phyloP scores from a whole-genome alignment of 2,329 filamentous ascomycete species.

The Leptosphaerulina australis region DNA sequence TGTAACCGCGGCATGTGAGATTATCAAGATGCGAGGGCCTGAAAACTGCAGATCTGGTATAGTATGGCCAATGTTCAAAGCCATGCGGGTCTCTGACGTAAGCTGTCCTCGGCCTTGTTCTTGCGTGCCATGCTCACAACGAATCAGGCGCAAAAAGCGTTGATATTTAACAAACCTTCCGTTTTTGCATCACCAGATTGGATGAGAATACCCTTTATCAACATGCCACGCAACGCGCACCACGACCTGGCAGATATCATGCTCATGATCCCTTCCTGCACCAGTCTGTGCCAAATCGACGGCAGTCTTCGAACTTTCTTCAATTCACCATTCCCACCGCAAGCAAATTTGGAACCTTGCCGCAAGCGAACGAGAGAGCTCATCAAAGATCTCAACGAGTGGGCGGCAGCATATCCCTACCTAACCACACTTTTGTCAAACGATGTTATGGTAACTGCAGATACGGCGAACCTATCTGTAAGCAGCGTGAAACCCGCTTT shows the following conservation, averaged over 20 bases:
- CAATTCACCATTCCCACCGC: conserved; percentile 18
- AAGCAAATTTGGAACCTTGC: conserved; percentile 21
- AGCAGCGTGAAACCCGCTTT: conserved; percentile 4
- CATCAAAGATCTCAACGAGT: conserved; percentile 25
- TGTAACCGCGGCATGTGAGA: conserved; percentile 33
- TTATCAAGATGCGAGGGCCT: conserved; percentile 42
- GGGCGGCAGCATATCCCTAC: conserved; percentile 31
- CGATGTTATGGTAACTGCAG: conserved; percentile 11
- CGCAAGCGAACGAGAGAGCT: conserved; percentile 24
- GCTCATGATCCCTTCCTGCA: conserved; percentile 36
- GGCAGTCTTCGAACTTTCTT: conserved; percentile 34
- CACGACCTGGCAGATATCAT: conserved; percentile 36
- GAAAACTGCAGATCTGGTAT: conserved; percentile 32
- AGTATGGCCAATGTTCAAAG: conserved; percentile 37
- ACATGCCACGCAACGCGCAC: conserved; percentile 32
- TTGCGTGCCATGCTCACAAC: conserved; percentile 11
- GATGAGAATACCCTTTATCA: conserved; percentile 39
- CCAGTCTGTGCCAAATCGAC: conserved; percentile 17
- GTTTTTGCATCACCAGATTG: conserved; percentile 35
- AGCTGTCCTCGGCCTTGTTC: not conserved
- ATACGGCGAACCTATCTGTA: conserved; percentile 19
- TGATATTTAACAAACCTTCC: conserved; percentile 38
- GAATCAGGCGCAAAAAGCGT: conserved; percentile 31
- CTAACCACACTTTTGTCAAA: conserved; percentile 18
- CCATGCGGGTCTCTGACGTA: conserved; percentile 40